phyloP scores from a whole-genome alignment of 306 rosid genomes.

The Hylodesmum podocarpum region DNA sequence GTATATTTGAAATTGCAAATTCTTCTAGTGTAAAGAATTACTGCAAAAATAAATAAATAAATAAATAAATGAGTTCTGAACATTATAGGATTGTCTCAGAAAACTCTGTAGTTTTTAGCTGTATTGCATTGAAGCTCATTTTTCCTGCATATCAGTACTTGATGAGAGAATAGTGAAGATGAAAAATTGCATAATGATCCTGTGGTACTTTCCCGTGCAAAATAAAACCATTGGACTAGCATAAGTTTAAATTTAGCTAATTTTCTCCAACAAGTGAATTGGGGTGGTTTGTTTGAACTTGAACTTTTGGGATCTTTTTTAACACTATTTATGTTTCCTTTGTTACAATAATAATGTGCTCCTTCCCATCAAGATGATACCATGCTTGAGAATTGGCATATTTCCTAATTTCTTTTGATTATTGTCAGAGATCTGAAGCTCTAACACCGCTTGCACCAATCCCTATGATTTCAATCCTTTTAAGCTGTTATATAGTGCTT shows the following conservation, averaged over 20 bases:
- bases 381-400: neutral
- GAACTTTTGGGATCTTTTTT: neutral
- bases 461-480: slow-evolving; percentile 19
- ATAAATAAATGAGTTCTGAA: neutral
- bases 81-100: slow-evolving; percentile 5
- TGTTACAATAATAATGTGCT: neutral
- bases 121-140: slow-evolving; percentile 11
- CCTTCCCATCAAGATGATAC: slow-evolving; percentile 1
- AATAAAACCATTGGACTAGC: neutral
- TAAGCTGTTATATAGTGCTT: slow-evolving; percentile 5
- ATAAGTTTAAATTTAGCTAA: neutral
- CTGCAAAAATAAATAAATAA: too few species aligned
- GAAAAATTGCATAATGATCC: neutral
- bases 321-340: neutral
- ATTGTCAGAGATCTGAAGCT: slow-evolving; percentile 2
- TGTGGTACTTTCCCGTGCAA: neutral
- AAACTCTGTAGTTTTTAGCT: neutral
- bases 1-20: neutral
- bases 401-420: neutral
- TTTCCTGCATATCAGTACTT: neutral
- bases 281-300: neutral
- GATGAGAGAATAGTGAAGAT: neutral
- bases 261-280: slow-evolving; percentile 9
- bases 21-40: neutral
- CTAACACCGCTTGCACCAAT: neutral